phyloP scores from a whole-genome alignment of 306 rosid genomes.

The Glycine latifolia region DNA sequence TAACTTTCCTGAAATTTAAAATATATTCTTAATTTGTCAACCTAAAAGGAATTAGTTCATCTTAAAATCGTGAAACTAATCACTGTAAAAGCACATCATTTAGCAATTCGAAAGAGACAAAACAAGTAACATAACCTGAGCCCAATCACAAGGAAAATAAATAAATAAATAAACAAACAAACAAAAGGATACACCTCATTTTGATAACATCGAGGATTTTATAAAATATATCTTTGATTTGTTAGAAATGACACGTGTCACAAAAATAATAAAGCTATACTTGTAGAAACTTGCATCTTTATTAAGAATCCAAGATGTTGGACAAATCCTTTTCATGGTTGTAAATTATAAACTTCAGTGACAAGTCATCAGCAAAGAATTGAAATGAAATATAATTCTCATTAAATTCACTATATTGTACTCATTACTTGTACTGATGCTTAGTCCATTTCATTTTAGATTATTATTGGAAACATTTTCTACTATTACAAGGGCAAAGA shows the following conservation, averaged over 20 bases:
- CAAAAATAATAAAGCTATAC: neutral
- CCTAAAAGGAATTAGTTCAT: conserved; percentile 12
- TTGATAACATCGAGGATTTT: neutral
- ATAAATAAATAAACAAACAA: neutral
- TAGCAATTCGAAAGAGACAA: conserved; percentile 8
- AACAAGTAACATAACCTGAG: neutral
- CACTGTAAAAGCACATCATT: neutral
- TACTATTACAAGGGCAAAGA: conserved; percentile 26
- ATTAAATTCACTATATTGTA: conserved; percentile 26
- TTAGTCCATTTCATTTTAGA: conserved; percentile 30
- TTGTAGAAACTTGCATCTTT: conserved; percentile 22
- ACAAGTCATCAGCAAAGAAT: conserved; percentile 3
- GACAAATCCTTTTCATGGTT: conserved; percentile 12
- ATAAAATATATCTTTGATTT: conserved; percentile 23
- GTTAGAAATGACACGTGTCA: neutral
- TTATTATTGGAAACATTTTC: conserved; percentile 2
- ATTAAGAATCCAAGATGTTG: conserved; percentile 4
- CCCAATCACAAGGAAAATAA: conserved; percentile 2
- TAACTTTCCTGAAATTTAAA: conserved; percentile 42
- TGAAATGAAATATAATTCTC: conserved; percentile 16
- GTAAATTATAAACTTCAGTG: conserved; percentile 2
- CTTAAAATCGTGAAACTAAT: conserved; percentile 6
- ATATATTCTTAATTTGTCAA: conserved; percentile 16
- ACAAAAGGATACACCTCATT: neutral
- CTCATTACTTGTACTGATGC: neutral